Conservation (phyloP, 2,329 filamentous ascomycete species). For the Aschersonia sp. region DNA sequence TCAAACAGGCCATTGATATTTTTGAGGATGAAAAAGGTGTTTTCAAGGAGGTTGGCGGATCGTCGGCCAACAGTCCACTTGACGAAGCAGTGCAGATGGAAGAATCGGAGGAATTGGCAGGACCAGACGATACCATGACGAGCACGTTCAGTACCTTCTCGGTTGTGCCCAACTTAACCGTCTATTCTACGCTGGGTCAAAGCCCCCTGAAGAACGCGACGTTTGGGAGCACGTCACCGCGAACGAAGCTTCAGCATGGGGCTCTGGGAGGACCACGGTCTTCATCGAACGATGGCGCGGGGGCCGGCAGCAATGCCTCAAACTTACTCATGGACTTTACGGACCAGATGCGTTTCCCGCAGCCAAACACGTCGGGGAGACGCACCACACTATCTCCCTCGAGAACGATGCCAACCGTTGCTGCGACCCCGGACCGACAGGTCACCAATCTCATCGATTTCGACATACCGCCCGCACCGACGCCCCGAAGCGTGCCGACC, state of each 20-base stretch:
- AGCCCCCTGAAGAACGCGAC: slow-evolving; percentile 41
- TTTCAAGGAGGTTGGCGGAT: slow-evolving; percentile 14
- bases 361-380: slow-evolving; percentile 31
- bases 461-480: slow-evolving; percentile 86
- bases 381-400: slow-evolving; percentile 16
- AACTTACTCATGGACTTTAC: slow-evolving; percentile 82
- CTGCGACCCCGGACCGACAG: slow-evolving; percentile 32
- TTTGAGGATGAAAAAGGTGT: slow-evolving; percentile 38
- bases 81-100: slow-evolving; percentile 15
- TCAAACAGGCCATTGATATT: slow-evolving; percentile 46
- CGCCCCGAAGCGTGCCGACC: slow-evolving; percentile 78
- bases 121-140: slow-evolving; percentile 56
- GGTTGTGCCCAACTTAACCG: slow-evolving; percentile 75
- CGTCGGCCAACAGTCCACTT: slow-evolving; percentile 3
- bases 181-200: slow-evolving; percentile 60
- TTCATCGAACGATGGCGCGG: slow-evolving; percentile 7
- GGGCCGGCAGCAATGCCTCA: slow-evolving; percentile 40
- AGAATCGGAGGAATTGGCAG: slow-evolving; percentile 14
- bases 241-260: slow-evolving; percentile 11
- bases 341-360: slow-evolving; percentile 44
- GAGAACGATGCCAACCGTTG: slow-evolving; percentile 14
- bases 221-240: slow-evolving; percentile 24
- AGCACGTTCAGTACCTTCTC: slow-evolving; percentile 86
- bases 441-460: slow-evolving; percentile 58
- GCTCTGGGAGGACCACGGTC: slow-evolving; percentile 13